Base-by-base conservation (phyloP, 495 filamentous ascomycete genomes). In the Aspergillus indologenus region DNA sequence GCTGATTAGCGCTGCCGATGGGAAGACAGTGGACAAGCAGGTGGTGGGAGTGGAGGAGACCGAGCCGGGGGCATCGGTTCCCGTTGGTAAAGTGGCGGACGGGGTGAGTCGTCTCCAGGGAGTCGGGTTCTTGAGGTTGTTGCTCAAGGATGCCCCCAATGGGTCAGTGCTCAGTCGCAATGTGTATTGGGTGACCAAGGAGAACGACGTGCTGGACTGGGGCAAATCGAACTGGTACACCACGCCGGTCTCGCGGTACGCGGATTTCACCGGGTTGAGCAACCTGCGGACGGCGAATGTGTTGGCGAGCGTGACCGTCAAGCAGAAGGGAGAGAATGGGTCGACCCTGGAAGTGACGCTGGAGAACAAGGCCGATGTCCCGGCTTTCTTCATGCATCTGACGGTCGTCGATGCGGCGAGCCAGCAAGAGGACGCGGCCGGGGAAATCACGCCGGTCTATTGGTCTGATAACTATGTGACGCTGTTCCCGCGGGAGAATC, bases 381-480 rank as follows among this genome's bases (percentile, higher is more conserved):
- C 85, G 0, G 85, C 85, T 0, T 79, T 87, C 40, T 87, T 87
- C 53, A 54, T 87, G 19, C 74, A 71, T 4, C 55, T 87, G 22
- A 74, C 73, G 49, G 62, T 83, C 21, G 63, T 83, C 0, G 76
- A 83, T 31, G 19, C 56, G 11, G 53, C 53, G 4, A 58, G 63
- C 0, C 69, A 74, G 0, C 52, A 72, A 8, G 79, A 84, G 45
- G 68, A 29, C 26, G 26, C 12, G 34, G 34, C 5, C 34, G 34
- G 34, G 12, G 34, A 40, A 15, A 40, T 86, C 0, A 52, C 77
- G 17, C 82, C 83, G 3, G 69, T 85, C 6, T 76, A 71, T 34
- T 88, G 82, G 81, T 80, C 78, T 0, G 83, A 86, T 59, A 87
- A 87, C 50, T 87, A 87, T 58, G 70, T 87, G 15, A 85, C 84